Percentiles rank a stretch among this genome's conserved stretches.
These are phyloP conservation scores for Gyrodon lividus DNA, from an alignment of 768 basidiomycete genomes.

Conservation along the genomic window DNA sequence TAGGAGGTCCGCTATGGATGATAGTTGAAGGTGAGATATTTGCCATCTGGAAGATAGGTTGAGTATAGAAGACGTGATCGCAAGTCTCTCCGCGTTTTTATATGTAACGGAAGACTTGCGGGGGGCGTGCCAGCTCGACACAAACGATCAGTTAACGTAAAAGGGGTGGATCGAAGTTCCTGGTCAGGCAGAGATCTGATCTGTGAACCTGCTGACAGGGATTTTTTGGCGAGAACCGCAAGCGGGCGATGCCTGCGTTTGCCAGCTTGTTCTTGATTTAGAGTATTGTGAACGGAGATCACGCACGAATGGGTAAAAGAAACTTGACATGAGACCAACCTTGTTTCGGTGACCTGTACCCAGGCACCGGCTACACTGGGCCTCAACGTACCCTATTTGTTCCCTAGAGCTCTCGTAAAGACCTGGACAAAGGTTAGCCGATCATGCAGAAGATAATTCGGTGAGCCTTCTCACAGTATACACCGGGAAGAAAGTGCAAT, in stretches of 20 bases:
- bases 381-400: conserved; percentile 14
- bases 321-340: conserved; percentile 33
- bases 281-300: conserved; percentile 22
- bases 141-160: conserved; percentile 18
- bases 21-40: conserved; percentile 15
- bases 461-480: conserved; percentile 22
- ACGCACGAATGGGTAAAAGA: conserved; percentile 26
- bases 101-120: conserved; percentile 15
- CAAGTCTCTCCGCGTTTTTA: conserved; percentile 21
- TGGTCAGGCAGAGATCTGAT: conserved; percentile 19
- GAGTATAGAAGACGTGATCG: conserved; percentile 7
- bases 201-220: conserved; percentile 18
- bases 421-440: conserved; percentile 12
- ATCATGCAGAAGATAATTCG: conserved; percentile 14
- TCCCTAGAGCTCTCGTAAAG: conserved; percentile 16
- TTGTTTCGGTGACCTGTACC: conserved; percentile 20
- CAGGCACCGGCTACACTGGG: conserved; percentile 23
- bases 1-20: conserved; percentile 25
- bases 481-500: neutral
- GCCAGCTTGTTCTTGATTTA: conserved; percentile 21
- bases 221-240: conserved; percentile 13
- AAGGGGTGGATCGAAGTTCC: conserved; percentile 9
- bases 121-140: conserved; percentile 17
- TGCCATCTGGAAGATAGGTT: conserved; percentile 3
- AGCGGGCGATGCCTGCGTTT: conserved; percentile 9